Conservation (phyloP, 768 basidiomycete species). For the Lactarius sp. region DNA sequence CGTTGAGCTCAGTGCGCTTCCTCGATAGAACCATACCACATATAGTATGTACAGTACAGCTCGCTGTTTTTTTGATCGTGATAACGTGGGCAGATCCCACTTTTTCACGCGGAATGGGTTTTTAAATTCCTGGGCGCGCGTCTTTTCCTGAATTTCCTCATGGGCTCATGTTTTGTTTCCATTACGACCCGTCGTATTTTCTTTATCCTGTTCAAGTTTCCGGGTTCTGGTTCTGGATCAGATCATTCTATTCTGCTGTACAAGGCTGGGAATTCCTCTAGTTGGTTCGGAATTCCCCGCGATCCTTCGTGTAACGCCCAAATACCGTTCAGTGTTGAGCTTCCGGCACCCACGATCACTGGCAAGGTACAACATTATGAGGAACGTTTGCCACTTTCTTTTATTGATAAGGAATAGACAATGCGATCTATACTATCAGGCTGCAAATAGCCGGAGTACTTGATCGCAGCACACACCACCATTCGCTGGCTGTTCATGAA, state of each 20-base stretch:
- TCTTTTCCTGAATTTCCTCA: too few relatives aligned
- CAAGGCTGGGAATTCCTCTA: not conserved
- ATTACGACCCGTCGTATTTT: not conserved
- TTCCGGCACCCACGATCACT: too few relatives aligned
- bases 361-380: too few relatives aligned
- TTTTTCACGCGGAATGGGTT: not conserved
- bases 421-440: too few relatives aligned
- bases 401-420: too few relatives aligned
- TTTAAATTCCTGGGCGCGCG: not conserved
- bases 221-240: not conserved
- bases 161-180: not conserved
- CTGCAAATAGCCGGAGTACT: too few relatives aligned
- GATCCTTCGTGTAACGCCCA: not conserved
- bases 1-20: constrained; percentile 6
- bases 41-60: not conserved
- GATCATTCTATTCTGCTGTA: not conserved
- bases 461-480: too few relatives aligned
- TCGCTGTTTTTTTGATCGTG: not conserved
- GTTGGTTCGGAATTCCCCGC: not conserved
- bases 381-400: too few relatives aligned
- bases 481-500: too few relatives aligned
- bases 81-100: not conserved
- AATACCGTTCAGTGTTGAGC: too few relatives aligned
- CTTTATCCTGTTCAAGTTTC: constrained; percentile 3
- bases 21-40: not conserved